Evolutionary conservation across 495 filamentous ascomycete genomes (phyloP).

Genomic region (Aspergillus nanangensis): DNA sequence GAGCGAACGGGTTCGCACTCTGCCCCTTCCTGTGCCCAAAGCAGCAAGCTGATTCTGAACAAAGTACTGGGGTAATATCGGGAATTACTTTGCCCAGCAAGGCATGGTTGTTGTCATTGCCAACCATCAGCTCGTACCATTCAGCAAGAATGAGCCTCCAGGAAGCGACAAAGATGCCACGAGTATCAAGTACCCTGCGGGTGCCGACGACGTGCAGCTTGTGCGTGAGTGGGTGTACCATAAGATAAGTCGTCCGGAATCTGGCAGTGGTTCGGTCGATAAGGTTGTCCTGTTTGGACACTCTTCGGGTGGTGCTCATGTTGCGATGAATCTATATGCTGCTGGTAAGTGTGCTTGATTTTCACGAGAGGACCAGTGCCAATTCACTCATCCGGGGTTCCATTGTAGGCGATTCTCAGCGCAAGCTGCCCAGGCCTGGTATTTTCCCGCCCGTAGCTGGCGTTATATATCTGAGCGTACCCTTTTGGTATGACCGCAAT

Average conservation of each 20-base stretch:
- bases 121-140: slow-evolving; percentile 4
- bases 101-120: background rate
- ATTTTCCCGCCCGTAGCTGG: slow-evolving; percentile 1
- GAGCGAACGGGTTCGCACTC: background rate
- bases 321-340: slow-evolving; percentile 2
- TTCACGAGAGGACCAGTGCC: background rate
- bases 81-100: background rate
- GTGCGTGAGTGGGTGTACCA: slow-evolving; percentile 3
- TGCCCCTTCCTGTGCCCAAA: background rate
- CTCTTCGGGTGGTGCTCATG: slow-evolving; percentile 2
- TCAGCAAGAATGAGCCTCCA: too few species aligned
- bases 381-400: background rate
- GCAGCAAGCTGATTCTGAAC: background rate
- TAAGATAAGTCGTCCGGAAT: background rate
- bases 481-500: background rate
- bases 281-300: slow-evolving; percentile 1
- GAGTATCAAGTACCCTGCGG: slow-evolving; percentile 1
- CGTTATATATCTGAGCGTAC: background rate
- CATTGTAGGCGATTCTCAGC: background rate
- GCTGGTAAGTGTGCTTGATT: background rate
- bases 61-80: slow-evolving; percentile 1
- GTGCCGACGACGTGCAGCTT: background rate
- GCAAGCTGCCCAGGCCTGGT: background rate
- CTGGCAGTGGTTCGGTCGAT: background rate
- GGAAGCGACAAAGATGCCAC: too few species aligned